phyloP scores from a whole-genome alignment of 2,329 filamentous ascomycete genomes.

The Tolypocladium ovalisporum region DNA sequence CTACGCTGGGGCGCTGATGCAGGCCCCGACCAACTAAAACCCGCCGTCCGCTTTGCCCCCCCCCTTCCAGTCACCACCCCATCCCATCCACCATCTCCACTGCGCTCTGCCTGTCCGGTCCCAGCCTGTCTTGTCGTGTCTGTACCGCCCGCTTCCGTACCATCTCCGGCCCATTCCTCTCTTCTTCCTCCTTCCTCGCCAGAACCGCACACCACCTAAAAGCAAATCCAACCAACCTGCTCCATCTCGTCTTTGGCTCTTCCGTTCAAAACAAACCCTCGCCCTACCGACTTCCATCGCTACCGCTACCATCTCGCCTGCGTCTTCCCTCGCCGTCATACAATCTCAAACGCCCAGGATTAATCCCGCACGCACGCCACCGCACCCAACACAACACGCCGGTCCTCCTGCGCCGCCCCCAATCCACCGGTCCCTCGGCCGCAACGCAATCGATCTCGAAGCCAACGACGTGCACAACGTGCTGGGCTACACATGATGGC shows the following conservation, averaged over 20 bases:
- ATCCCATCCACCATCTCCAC: background rate
- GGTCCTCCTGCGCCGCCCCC: background rate
- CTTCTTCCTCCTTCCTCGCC: background rate
- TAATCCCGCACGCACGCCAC: slow-evolving; percentile 15
- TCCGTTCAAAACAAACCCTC: background rate
- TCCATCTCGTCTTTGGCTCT: background rate
- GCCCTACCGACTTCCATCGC: background rate
- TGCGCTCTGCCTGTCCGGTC: background rate
- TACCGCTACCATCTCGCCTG: background rate
- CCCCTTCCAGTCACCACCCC: slow-evolving; percentile 4
- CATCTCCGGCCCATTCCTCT: background rate
- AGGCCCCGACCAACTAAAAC: slow-evolving; percentile 19
- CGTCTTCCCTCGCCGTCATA: background rate
- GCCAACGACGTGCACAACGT: background rate
- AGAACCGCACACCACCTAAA: background rate
- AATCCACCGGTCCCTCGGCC: background rate
- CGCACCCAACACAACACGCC: background rate
- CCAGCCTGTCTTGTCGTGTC: background rate
- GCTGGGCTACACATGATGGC: slow-evolving; percentile 35
- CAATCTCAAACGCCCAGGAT: slow-evolving; percentile 5
- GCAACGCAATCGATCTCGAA: background rate
- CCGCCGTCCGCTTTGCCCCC: slow-evolving; percentile 12
- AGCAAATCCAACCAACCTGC: background rate
- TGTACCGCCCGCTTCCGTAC: background rate
- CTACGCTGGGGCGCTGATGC: slow-evolving; percentile 5